Evolutionary conservation across 148 eudicot species (phyloP).

Genomic region (Nyssa sinensis): DNA sequence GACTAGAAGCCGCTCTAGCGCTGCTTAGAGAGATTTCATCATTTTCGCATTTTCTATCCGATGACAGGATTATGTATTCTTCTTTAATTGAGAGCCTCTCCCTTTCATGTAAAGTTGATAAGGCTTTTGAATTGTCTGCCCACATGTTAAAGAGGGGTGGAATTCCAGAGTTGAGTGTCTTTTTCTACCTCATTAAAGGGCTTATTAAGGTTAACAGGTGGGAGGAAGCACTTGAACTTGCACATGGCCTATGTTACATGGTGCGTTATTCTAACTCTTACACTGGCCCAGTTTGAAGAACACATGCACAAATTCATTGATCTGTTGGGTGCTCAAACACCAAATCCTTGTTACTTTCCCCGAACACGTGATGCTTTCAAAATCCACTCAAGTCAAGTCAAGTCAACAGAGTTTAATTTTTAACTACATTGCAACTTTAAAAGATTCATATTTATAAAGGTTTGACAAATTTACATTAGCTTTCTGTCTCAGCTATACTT

Average conservation of each 20-base stretch:
- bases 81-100: constrained; percentile 75
- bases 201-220: constrained; percentile 63
- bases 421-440: background rate
- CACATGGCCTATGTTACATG: constrained; percentile 62
- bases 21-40: constrained; percentile 63
- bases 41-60: constrained; percentile 26
- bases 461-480: background rate
- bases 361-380: background rate
- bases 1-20: constrained; percentile 63
- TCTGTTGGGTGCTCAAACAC: background rate
- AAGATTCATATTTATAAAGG: background rate
- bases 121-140: constrained; percentile 68
- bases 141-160: constrained; percentile 64
- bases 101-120: constrained; percentile 57
- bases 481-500: too few relatives aligned
- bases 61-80: constrained; percentile 39
- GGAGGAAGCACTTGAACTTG: constrained; percentile 83
- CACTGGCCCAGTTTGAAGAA: background rate
- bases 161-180: constrained; percentile 46
- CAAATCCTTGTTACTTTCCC: background rate
- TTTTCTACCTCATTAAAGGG: constrained; percentile 61
- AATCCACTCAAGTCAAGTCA: too few relatives aligned
- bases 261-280: constrained; percentile 27
- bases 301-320: background rate
- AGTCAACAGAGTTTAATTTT: too few relatives aligned